Conservation (phyloP, 495 filamentous ascomycete species). For the Geoglossum glabrum region DNA sequence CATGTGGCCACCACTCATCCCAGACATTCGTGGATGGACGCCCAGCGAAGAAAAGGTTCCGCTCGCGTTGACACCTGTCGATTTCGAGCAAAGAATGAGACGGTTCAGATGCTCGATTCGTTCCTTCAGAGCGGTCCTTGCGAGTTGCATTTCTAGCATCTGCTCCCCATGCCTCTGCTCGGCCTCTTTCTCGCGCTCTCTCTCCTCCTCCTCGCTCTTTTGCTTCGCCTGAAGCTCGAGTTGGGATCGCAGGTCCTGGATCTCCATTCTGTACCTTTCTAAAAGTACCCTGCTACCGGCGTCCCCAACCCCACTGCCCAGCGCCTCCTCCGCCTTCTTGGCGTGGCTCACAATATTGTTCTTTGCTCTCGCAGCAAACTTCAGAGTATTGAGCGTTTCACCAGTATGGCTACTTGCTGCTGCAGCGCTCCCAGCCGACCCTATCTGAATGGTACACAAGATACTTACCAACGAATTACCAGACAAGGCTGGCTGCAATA, state of each 20-base stretch:
- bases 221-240: slow-evolving; percentile 56
- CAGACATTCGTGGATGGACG: slow-evolving; percentile 42
- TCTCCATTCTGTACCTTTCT: slow-evolving; percentile 89
- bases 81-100: slow-evolving; percentile 86
- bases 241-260: slow-evolving; percentile 58
- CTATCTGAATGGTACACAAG: slow-evolving; percentile 81
- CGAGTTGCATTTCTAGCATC: slow-evolving; percentile 94
- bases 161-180: slow-evolving; percentile 84
- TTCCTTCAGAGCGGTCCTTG: slow-evolving; percentile 86
- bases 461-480: slow-evolving; percentile 92
- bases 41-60: slow-evolving; percentile 44
- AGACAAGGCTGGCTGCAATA: slow-evolving; percentile 82
- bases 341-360: slow-evolving; percentile 97
- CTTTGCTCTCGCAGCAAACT: slow-evolving; percentile 89
- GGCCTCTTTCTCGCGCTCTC: slow-evolving; percentile 54
- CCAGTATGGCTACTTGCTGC: slow-evolving; percentile 46
- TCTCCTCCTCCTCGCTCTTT: slow-evolving; percentile 45
- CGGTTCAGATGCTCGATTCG: slow-evolving; percentile 95
- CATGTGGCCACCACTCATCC: slow-evolving; percentile 24
- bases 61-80: slow-evolving; percentile 69
- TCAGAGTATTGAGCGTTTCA: slow-evolving; percentile 88
- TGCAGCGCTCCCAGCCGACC: slow-evolving; percentile 40
- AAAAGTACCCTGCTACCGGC: slow-evolving; percentile 70
- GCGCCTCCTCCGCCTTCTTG: slow-evolving; percentile 80
- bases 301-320: slow-evolving; percentile 49